A percentile compares a stretch with the other conserved stretches of the same genome.
Evolutionary conservation across 345 rosid genomes (phyloP).

Genomic region (Xanthoceras sorbifolium): DNA sequence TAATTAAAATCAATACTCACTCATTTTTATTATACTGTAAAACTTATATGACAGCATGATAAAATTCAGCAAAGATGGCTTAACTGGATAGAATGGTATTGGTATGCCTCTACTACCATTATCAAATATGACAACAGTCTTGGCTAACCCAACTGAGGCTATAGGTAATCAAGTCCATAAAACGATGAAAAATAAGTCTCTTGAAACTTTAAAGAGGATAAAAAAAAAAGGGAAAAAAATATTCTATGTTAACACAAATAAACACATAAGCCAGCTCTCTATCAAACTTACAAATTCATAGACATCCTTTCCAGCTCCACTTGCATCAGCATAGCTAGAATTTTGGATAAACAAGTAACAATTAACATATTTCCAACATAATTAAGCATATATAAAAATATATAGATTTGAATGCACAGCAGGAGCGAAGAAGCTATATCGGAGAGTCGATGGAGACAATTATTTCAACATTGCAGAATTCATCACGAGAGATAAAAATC

Average conservation of each 20-base stretch:
- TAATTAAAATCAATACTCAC: no score
- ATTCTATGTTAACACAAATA: background rate
- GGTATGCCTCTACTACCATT: no score
- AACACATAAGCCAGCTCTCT: background rate
- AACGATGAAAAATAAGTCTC: background rate
- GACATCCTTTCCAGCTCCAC: constrained; percentile 74
- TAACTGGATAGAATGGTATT: background rate
- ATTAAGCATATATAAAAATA: background rate
- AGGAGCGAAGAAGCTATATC: background rate
- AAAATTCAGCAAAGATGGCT: background rate
- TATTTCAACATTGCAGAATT: background rate
- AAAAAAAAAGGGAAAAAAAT: background rate
- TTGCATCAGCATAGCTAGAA: constrained; percentile 69
- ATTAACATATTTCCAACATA: constrained; percentile 11
- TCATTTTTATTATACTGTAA: no score
- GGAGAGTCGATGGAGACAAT: no score
- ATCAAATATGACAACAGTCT: no score
- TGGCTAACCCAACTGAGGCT: background rate
- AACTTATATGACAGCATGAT: background rate
- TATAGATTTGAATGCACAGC: constrained; percentile 8
- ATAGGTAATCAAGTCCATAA: background rate
- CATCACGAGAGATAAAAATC: background rate
- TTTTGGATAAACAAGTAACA: constrained; percentile 15
- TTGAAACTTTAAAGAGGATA: background rate
- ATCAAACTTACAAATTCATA: constrained; percentile 65